Evolutionary conservation across 2,329 filamentous ascomycete species (phyloP).

Genomic region (Epichloe aotearoae): DNA sequence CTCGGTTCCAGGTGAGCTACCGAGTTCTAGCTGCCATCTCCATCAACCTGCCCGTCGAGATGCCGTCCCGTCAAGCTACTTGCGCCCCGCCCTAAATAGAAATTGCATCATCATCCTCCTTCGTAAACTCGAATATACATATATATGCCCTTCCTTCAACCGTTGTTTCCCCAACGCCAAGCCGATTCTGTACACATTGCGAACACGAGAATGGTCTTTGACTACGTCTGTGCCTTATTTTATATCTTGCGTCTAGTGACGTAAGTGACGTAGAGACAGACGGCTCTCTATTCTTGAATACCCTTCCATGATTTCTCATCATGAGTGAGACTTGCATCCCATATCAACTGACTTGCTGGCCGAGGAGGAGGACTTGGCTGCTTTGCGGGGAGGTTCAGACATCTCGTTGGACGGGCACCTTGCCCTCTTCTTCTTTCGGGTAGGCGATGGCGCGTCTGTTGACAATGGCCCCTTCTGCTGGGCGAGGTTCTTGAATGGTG

Average conservation of each 20-base stretch:
- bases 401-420: conserved; percentile 15
- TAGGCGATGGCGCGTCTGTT: not conserved
- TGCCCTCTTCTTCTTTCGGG: conserved; percentile 19
- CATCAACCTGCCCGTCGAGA: no score
- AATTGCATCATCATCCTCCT: no score
- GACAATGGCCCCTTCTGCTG: conserved; percentile 7
- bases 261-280: no score
- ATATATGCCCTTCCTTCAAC: not conserved
- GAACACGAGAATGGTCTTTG: not conserved
- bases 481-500: conserved; percentile 3
- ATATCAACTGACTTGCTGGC: conserved; percentile 1
- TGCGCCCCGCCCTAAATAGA: no score
- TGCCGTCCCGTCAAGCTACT: no score
- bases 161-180: not conserved
- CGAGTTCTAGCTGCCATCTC: no score
- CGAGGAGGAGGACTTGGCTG: conserved; percentile 3
- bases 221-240: not conserved
- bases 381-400: conserved; percentile 17
- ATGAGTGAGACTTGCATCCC: conserved; percentile 19
- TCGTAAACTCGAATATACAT: no score
- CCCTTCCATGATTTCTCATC: conserved; percentile 31
- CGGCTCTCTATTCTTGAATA: conserved; percentile 21
- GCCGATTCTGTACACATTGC: not conserved
- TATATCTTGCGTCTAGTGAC: not conserved
- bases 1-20: no score